Conservation (phyloP, 148 eudicot genomes). For the Heliamphora exappendiculata region DNA sequence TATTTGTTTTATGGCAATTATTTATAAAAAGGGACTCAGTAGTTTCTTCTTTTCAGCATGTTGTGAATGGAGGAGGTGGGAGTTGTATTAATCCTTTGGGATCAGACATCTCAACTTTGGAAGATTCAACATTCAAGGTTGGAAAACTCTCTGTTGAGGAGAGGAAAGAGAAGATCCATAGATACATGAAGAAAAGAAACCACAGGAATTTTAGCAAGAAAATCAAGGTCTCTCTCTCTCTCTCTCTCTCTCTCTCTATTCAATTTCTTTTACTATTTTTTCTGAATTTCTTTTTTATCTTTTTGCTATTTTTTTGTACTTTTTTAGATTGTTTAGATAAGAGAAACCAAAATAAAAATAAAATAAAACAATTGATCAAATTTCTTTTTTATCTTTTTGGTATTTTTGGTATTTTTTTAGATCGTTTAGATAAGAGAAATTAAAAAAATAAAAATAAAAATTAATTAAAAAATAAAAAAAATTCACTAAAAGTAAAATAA, state of each 20-base stretch:
- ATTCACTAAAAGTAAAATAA: too few relatives aligned
- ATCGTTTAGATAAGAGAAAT: too few relatives aligned
- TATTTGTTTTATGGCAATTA: background rate
- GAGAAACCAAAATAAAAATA: too few relatives aligned
- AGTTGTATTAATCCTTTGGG: constrained; percentile 44
- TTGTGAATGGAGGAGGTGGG: constrained; percentile 32
- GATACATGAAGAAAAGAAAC: constrained; percentile 85
- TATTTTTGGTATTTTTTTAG: too few relatives aligned
- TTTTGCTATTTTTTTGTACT: too few relatives aligned
- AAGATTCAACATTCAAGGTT: constrained; percentile 60
- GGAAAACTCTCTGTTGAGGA: constrained; percentile 73
- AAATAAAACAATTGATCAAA: too few relatives aligned
- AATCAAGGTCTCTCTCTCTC: constrained; percentile 55
- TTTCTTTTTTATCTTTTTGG: too few relatives aligned
- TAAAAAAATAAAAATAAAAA: too few relatives aligned
- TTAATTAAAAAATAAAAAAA: too few relatives aligned
- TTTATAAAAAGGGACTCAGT: constrained; percentile 40
- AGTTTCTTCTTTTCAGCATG: constrained; percentile 60
- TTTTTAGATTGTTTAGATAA: too few relatives aligned
- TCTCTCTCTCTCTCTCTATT: background rate
- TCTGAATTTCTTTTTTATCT: too few relatives aligned
- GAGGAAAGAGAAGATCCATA: constrained; percentile 72
- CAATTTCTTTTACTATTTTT: background rate
- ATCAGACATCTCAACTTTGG: constrained; percentile 63
- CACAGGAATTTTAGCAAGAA: constrained; percentile 92